Conservation (phyloP, 331 rosid species). For the Ulmus americana region DNA sequence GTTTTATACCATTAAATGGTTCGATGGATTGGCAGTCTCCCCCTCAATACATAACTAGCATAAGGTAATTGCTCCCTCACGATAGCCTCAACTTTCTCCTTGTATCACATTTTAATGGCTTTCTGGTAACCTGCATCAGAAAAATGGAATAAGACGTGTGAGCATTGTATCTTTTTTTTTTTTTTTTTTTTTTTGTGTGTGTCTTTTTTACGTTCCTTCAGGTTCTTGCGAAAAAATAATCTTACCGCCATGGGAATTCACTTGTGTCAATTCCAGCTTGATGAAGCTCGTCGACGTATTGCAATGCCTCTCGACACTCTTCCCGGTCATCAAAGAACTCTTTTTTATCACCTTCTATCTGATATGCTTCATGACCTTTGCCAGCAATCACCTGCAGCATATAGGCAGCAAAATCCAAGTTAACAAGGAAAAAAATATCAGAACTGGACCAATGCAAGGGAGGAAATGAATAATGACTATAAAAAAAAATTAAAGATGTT, state of each 20-base stretch:
- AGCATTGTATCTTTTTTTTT: background rate
- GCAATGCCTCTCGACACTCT: slow-evolving; percentile 95
- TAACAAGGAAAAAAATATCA: background rate
- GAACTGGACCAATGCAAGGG: background rate
- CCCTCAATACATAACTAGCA: background rate
- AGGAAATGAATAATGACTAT: background rate
- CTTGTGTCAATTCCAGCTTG: slow-evolving; percentile 95
- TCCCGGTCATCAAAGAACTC: slow-evolving; percentile 86
- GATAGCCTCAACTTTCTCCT: slow-evolving; percentile 7
- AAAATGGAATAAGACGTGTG: slow-evolving; percentile 5
- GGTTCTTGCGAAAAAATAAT: slow-evolving; percentile 6
- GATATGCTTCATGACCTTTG: slow-evolving; percentile 82
- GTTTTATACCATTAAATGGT: background rate
- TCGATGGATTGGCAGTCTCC: slow-evolving; percentile 6
- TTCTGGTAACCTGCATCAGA: slow-evolving; percentile 76
- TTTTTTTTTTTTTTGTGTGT: too few species aligned
- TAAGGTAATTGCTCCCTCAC: slow-evolving; percentile 2
- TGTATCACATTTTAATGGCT: slow-evolving; percentile 52
- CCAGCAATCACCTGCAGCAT: slow-evolving; percentile 80
- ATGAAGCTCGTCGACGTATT: slow-evolving; percentile 90
- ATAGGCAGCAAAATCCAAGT: slow-evolving; percentile 13
- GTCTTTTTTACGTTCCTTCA: background rate
- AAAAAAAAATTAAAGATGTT: background rate
- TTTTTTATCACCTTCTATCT: slow-evolving; percentile 64
- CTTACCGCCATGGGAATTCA: slow-evolving; percentile 97